Percentiles rank a stretch among this genome's conserved stretches.
These are phyloP conservation scores for Ambrosia hybrid DNA, from an alignment of 140 eudicot species.

Conservation along the genomic window DNA sequence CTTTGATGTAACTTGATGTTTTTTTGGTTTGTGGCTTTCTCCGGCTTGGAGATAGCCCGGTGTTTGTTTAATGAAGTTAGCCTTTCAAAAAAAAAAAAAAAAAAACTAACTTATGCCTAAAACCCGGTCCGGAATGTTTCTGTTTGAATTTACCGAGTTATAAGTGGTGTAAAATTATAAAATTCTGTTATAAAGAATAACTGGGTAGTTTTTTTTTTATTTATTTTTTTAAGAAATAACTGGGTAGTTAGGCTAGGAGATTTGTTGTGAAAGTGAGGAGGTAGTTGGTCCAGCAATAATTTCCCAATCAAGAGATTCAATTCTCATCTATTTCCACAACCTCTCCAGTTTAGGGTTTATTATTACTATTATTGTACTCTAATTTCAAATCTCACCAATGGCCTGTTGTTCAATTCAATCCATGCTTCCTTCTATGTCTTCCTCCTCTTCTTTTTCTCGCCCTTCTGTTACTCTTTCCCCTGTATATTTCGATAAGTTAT, in stretches of 20 bases:
- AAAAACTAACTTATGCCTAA: no score
- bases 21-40: no score
- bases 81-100: no score
- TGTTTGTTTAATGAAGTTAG: no score
- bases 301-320: not conserved
- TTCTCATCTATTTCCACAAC: constrained; percentile 11
- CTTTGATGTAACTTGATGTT: no score
- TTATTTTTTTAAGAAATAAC: no score
- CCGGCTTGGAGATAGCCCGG: no score
- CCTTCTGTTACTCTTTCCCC: constrained; percentile 30
- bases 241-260: constrained; percentile 25
- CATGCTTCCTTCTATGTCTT: constrained; percentile 30
- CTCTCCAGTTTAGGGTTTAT: constrained; percentile 25
- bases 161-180: no score
- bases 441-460: constrained; percentile 25
- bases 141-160: no score
- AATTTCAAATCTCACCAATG: constrained; percentile 34
- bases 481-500: constrained; percentile 24
- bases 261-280: constrained; percentile 11
- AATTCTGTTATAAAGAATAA: no score
- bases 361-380: not conserved
- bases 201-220: no score
- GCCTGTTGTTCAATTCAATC: constrained; percentile 52
- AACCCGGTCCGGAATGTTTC: no score
- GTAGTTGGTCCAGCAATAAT: not conserved